These are phyloP conservation scores for Lojkania enalia DNA, from an alignment of 2,329 filamentous ascomycete genomes.

Conservation along the genomic window DNA sequence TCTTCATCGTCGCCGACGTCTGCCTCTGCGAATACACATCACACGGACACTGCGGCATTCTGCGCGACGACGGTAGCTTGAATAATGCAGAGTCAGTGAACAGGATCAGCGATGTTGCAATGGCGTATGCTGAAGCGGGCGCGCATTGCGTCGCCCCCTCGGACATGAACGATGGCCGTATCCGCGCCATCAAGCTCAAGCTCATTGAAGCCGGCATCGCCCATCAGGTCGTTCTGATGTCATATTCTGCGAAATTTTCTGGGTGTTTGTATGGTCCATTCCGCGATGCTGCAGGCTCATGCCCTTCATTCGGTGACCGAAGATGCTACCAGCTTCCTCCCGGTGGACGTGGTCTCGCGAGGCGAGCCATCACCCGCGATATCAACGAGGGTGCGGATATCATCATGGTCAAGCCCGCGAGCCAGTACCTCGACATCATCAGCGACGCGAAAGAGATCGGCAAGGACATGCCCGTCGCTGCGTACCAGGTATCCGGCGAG, in stretches of 20 bases:
- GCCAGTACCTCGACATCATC: conserved; percentile 96
- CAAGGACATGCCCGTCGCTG: conserved; percentile 86
- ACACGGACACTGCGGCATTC: conserved; percentile 95
- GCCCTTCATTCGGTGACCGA: conserved; percentile 89
- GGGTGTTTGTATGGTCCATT: conserved; percentile 97
- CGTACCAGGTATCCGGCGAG: conserved; percentile 96
- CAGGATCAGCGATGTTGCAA: conserved; percentile 94
- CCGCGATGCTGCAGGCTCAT: conserved; percentile 90
- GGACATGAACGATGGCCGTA: conserved; percentile 98
- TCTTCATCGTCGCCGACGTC: conserved; percentile 91
- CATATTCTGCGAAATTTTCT: conserved; percentile 96
- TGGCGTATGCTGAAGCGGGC: conserved; percentile 92
- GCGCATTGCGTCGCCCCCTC: conserved; percentile 96
- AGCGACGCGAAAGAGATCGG: conserved; percentile 94
- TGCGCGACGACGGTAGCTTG: conserved; percentile 86
- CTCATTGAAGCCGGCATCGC: conserved; percentile 92
- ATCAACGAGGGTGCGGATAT: conserved; percentile 94
- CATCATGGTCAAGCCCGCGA: conserved; percentile 98
- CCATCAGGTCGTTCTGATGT: conserved; percentile 92
- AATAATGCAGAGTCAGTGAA: conserved; percentile 95
- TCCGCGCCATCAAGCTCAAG: conserved; percentile 97
- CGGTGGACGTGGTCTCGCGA: conserved; percentile 85
- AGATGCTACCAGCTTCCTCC: conserved; percentile 96
- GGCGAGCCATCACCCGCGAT: conserved; percentile 86
- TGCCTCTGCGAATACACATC: conserved; percentile 99